A percentile compares a stretch with the other conserved stretches of the same genome.
These are phyloP conservation scores for Aspergillus sojae DNA, from an alignment of 2,329 filamentous ascomycete species.

Conservation along the genomic window DNA sequence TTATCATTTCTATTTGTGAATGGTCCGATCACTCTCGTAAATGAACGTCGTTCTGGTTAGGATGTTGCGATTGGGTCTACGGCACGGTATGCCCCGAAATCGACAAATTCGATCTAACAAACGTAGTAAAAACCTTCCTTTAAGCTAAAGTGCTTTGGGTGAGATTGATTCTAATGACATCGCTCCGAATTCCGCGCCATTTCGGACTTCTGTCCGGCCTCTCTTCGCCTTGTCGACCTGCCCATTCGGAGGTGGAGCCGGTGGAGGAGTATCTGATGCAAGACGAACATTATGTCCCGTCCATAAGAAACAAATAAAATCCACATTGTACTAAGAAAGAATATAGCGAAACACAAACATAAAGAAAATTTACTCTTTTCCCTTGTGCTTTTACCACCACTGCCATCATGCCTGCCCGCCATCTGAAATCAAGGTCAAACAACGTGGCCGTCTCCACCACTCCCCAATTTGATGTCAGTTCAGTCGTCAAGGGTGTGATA, in stretches of 20 bases:
- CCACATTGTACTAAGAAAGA: background rate
- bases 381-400: background rate
- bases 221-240: background rate
- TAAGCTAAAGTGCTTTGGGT: background rate
- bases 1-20: background rate
- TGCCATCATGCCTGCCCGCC: background rate
- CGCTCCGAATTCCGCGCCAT: background rate
- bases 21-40: background rate
- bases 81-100: background rate
- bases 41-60: background rate
- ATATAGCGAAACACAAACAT: background rate
- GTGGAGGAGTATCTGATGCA: background rate
- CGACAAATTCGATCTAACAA: no score
- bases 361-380: background rate
- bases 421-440: background rate
- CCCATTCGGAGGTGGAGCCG: background rate
- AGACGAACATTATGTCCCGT: background rate
- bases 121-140: no score
- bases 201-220: background rate
- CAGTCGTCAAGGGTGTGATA: slow-evolving; percentile 53
- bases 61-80: background rate
- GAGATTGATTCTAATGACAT: fast-evolving
- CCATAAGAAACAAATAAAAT: background rate
- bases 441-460: background rate
- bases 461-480: background rate